Evolutionary conservation across 106 monocot genomes (phyloP), one percentile per base, ranked within the genome.

Genomic region (Agapanthus africanus): DNA sequence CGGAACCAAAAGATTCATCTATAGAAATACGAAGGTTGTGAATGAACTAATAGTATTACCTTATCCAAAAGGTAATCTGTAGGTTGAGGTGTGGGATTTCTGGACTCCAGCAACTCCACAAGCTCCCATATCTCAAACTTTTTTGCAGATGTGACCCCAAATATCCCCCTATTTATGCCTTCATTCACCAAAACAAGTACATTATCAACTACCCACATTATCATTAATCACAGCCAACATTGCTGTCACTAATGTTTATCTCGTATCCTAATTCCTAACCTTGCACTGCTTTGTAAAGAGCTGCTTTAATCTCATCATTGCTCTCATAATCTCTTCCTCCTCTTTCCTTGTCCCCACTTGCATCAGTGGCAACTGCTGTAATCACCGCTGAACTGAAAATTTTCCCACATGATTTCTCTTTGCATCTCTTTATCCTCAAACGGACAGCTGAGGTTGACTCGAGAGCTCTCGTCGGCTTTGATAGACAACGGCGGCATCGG

Each of bases 111-210:
- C 42, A 76, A 51, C 76, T 78, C 63, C 54, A 91, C 83, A 16
- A 91, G 57, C 22, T 49, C 76, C 46, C 81, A 72, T 32, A 95
- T 88, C 82, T 88, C 86, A 16, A 66, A 38, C 63, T 86, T 91
- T 83, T 86, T 88, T 34, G 72, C 70, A 39, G 91, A 86, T 23
- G 65, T 69, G 28, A 84, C 39, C 31, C 95, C 95, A 77, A 91
- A 95, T 35, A 95, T 82, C 13, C 95, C 95, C 56, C 91, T 88
- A 56, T 86, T 41, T 21, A 80, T 73, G 5, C 91, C 95, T 88
- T 80, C n/a, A 63, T 35, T 18, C 50, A 67, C 25, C 38, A 62
- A 75, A 25, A 27, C 14, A 72, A 25, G 13, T 15, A 50, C 23
- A 63, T n/a, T n/a, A n/a, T n/a, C n/a, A n/a, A n/a, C n/a, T n/a